Conservation (phyloP, 164 flowering plant genomes). For the Macadamia tetraphylla region DNA sequence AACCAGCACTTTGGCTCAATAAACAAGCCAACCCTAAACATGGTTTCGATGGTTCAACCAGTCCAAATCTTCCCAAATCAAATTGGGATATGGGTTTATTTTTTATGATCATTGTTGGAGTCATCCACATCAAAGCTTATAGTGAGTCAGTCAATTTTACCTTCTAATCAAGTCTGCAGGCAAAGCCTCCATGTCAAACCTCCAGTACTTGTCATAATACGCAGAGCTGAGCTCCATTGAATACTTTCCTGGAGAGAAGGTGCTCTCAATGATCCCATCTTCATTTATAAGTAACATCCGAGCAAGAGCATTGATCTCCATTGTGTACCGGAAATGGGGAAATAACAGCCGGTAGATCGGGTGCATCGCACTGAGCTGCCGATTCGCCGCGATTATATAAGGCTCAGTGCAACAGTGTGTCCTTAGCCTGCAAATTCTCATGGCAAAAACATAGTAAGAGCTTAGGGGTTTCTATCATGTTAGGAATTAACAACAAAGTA, state of each 20-base stretch:
- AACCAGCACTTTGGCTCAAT: no score
- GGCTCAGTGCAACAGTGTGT: slow-evolving; percentile 25
- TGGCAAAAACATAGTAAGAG: no score
- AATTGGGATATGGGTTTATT: no score
- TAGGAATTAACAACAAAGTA: no score
- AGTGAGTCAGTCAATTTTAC: neutral
- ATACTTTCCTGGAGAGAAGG: slow-evolving; percentile 23
- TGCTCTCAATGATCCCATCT: slow-evolving; percentile 23
- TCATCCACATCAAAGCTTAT: no score
- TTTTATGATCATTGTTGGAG: no score
- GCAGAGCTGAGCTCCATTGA: slow-evolving; percentile 22
- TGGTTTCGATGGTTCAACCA: no score
- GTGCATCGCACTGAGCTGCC: slow-evolving; percentile 27
- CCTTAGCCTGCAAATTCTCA: slow-evolving; percentile 22
- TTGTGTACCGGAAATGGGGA: slow-evolving; percentile 17
- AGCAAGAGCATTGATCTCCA: slow-evolving; percentile 21
- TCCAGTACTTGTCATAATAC: slow-evolving; percentile 15
- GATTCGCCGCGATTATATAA: slow-evolving; percentile 24
- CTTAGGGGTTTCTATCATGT: no score
- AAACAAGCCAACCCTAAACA: no score
- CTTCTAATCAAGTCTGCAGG: slow-evolving; percentile 28
- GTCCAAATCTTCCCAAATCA: no score
- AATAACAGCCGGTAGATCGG: slow-evolving; percentile 11
- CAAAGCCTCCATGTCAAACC: slow-evolving; percentile 25
- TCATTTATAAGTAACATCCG: slow-evolving; percentile 17